These are phyloP conservation scores for Fusarium drepaniforme DNA, from an alignment of 2,329 filamentous ascomycete species.

Conservation along the genomic window DNA sequence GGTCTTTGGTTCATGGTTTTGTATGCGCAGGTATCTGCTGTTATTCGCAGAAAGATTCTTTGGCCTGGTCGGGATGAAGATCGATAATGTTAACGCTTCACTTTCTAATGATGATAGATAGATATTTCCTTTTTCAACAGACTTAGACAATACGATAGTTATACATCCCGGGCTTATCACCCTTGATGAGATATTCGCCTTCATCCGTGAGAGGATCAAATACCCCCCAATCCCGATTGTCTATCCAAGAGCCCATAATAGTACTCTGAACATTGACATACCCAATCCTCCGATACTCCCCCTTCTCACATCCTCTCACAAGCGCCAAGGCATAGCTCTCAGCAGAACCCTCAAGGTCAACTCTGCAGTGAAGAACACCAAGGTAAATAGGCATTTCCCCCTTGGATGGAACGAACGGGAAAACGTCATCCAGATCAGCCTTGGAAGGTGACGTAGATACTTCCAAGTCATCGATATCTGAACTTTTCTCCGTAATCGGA, in stretches of 20 bases:
- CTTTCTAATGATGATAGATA: neutral
- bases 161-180: constrained; percentile 11
- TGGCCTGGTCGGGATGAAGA: constrained; percentile 45
- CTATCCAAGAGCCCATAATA: constrained; percentile 2
- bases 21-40: constrained; percentile 31
- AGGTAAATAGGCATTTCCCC: constrained; percentile 16
- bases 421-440: constrained; percentile 19
- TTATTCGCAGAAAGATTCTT: constrained; percentile 38
- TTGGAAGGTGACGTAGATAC: neutral
- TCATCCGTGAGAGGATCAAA: constrained; percentile 20
- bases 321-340: constrained; percentile 19
- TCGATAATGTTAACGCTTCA: neutral
- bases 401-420: neutral
- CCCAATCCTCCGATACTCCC: constrained; percentile 32
- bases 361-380: constrained; percentile 22
- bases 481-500: neutral
- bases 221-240: constrained; percentile 22
- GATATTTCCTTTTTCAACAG: neutral
- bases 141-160: constrained; percentile 29
- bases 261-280: constrained; percentile 4
- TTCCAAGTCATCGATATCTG: neutral
- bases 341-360: neutral
- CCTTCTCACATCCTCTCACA: constrained; percentile 16
- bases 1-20: constrained; percentile 43
- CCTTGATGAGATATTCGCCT: constrained; percentile 19